A percentile compares a stretch with the other conserved stretches of the same genome.
Evolutionary conservation across 164 flowering plant genomes (phyloP).

Genomic region (Liriodendron chinense): DNA sequence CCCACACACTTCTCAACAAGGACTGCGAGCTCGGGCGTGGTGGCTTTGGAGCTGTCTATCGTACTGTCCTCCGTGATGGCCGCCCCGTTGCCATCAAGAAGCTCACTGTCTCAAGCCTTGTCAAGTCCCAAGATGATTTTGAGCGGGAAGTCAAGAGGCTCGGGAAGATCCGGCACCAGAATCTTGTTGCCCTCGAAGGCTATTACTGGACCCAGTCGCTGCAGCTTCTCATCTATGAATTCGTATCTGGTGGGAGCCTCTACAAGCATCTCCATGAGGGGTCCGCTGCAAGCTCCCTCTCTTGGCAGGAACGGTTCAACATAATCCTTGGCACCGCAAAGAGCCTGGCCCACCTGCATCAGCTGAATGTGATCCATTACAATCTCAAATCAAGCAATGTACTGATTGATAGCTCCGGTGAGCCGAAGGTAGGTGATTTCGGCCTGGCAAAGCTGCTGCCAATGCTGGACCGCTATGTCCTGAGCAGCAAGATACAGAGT

Average conservation of each 20-base stretch:
- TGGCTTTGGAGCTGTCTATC: constrained; percentile 88
- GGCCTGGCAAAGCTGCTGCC: constrained; percentile 83
- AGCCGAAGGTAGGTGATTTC: constrained; percentile 81
- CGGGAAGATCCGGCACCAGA: constrained; percentile 65
- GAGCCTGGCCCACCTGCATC: constrained; percentile 78
- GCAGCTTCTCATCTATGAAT: constrained; percentile 86
- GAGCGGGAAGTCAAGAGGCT: constrained; percentile 79
- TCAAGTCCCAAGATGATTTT: constrained; percentile 85
- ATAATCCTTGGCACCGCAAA: constrained; percentile 81
- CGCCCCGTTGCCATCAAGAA: constrained; percentile 84
- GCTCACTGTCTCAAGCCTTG: constrained; percentile 75
- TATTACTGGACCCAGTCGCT: constrained; percentile 91
- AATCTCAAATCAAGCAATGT: constrained; percentile 83
- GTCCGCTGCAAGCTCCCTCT: constrained; percentile 35
- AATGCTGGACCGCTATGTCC: constrained; percentile 72
- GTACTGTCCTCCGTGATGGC: constrained; percentile 68
- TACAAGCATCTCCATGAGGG: constrained; percentile 76
- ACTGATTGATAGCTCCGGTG: constrained; percentile 57
- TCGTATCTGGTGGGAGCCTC: constrained; percentile 67
- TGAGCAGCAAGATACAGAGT: constrained; percentile 95
- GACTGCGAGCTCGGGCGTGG: constrained; percentile 96
- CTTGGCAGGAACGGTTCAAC: constrained; percentile 81
- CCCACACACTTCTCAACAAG: constrained; percentile 81
- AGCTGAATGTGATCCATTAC: constrained; percentile 65
- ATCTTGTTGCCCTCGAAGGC: constrained; percentile 80